These are phyloP conservation scores for Haplographium delicatum DNA, from an alignment of 495 filamentous ascomycete genomes.

Conservation along the genomic window DNA sequence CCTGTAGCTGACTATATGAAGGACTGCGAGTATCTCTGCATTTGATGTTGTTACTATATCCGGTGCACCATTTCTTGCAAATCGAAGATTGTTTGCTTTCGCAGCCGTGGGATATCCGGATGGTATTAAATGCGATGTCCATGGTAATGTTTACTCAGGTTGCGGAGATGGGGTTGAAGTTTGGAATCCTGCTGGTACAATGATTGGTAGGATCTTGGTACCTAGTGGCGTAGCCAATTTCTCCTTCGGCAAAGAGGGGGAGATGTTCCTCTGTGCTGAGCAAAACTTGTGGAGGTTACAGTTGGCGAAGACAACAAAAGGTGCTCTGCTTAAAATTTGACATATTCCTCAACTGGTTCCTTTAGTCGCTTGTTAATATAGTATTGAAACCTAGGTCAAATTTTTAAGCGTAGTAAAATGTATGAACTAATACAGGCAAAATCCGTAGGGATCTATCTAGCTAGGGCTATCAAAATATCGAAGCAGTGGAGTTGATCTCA, in stretches of 20 bases:
- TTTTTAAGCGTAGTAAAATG: neutral
- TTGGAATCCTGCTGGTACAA: slow-evolving; percentile 49
- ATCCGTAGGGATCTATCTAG: too few species aligned
- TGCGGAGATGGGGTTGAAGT: slow-evolving; percentile 60
- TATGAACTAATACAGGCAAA: too few species aligned
- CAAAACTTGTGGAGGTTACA: slow-evolving; percentile 35
- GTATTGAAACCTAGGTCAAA: neutral
- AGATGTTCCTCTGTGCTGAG: slow-evolving; percentile 39
- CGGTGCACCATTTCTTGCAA: slow-evolving; percentile 35
- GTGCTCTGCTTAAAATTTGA: slow-evolving; percentile 29
- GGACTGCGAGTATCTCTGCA: slow-evolving; percentile 33
- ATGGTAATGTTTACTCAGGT: slow-evolving; percentile 56
- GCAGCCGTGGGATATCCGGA: slow-evolving; percentile 50
- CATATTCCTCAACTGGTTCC: too few species aligned
- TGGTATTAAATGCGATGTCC: slow-evolving; percentile 54
- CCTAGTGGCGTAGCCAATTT: slow-evolving; percentile 36
- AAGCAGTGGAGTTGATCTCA: too few species aligned
- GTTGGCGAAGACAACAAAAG: slow-evolving; percentile 28
- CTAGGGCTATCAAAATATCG: too few species aligned
- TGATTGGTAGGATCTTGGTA: slow-evolving; percentile 48
- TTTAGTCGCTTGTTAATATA: neutral
- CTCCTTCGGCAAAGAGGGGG: slow-evolving; percentile 38
- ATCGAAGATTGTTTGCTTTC: slow-evolving; percentile 53
- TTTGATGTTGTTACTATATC: slow-evolving; percentile 17
- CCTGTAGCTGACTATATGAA: slow-evolving; percentile 6